Evolutionary conservation across 768 basidiomycete genomes (phyloP), one percentile per base, ranked within the genome.

Genomic region (Suillus clintonianus): DNA sequence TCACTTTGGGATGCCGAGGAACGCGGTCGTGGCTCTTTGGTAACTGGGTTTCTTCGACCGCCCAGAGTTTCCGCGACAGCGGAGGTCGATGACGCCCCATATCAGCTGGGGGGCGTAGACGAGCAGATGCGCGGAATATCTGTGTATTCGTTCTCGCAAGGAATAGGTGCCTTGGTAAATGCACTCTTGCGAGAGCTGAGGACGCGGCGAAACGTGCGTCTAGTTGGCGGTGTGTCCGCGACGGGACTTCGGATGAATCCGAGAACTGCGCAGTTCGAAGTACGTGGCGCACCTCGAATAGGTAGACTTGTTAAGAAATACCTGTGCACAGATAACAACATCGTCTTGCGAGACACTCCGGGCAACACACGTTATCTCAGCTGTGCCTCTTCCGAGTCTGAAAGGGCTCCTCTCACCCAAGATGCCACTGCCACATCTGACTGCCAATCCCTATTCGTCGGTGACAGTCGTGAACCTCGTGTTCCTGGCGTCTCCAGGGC

Each of bases 401-500:
- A 69, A 80, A 45, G 43, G 69, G 34, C 64, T 86, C 57, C 73
- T 90, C 37, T 67, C 74, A 17, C 79, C 83, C 8, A 39, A 71
- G 3, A 64, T 73, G 8, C 67, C 71, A 7, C 78, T 93, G 0
- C 90, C 93, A 0, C 83, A 93, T 66, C 83, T 96, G 17, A 81
- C 76, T 5, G 74, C 81, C n/a, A 95, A 93, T 72, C 84, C 89
- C 0, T 80, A 82, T 43, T 89, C 95, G 27, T 89, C 90, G 11
- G 94, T 98, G 62, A 87, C 85, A n/a, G 93, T 97, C 42, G 79
- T 95, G 68, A 97, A 94, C 79, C 80, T 99, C 70, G 85, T 98
- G 66, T 98, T 97, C 79, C 79, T 87, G 50, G 71, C 74, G 36
- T 61, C 72, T 65, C 72, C 83, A 36, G 73, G 79, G 27, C 63